Evolutionary conservation across 1,284 basidiomycete genomes (phyloP).

Genomic region (Irpex sp.): DNA sequence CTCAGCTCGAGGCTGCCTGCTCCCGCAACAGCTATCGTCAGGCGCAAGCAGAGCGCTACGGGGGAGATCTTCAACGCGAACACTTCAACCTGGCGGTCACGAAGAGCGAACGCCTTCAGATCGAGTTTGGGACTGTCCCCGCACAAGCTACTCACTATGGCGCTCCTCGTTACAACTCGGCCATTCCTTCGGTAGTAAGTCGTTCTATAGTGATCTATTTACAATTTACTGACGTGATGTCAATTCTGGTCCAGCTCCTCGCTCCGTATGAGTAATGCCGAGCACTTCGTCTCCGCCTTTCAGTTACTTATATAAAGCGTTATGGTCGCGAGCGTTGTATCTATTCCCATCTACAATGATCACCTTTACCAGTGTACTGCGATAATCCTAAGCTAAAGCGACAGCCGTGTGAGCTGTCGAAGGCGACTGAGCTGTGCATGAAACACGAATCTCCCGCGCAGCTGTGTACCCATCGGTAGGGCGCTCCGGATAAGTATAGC

Average conservation of each 20-base stretch:
- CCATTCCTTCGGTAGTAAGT: no score
- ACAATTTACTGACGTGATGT: neutral
- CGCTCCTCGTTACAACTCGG: no score
- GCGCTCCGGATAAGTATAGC: neutral
- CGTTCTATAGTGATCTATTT: neutral
- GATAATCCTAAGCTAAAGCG: no score
- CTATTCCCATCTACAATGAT: no score
- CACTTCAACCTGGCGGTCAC: neutral
- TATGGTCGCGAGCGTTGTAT: no score
- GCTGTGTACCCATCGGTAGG: neutral
- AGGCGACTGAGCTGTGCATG: neutral
- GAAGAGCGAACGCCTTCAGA: neutral
- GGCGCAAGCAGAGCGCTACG: neutral
- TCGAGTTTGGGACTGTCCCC: neutral
- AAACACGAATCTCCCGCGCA: neutral
- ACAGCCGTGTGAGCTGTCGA: no score
- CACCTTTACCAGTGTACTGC: no score
- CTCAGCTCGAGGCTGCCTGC: neutral
- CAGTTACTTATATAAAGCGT: no score
- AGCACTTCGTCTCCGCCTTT: no score
- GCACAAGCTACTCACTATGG: neutral
- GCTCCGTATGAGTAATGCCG: neutral
- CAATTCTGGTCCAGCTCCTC: neutral
- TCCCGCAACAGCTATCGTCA: neutral
- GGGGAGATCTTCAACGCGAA: neutral